Evolutionary conservation across 2,329 filamentous ascomycete species (phyloP).

Genomic region (Fusarium succisae): DNA sequence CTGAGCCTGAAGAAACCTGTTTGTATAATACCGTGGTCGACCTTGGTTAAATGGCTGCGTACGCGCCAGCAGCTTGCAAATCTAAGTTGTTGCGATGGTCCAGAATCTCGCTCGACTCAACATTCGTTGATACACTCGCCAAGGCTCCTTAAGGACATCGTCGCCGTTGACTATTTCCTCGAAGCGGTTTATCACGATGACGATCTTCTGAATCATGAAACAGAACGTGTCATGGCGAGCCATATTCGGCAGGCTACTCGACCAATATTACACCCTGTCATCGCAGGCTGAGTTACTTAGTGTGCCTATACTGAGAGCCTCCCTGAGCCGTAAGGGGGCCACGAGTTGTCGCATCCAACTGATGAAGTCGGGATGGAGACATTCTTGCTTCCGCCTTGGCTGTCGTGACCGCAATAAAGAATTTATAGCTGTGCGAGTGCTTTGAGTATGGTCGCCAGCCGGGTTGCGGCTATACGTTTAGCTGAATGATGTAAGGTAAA

Average conservation of each 20-base stretch:
- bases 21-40: neutral
- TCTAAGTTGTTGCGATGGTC: fast-evolving
- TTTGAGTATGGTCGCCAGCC: constrained; percentile 25
- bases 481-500: too few species aligned
- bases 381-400: constrained; percentile 23
- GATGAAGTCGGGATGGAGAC: constrained; percentile 10
- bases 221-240: fast-evolving
- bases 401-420: constrained; percentile 21
- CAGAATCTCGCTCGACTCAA: fast-evolving
- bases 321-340: constrained; percentile 6
- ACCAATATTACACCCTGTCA: neutral
- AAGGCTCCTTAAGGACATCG: fast-evolving
- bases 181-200: neutral
- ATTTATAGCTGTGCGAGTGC: constrained; percentile 29
- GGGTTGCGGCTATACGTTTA: neutral
- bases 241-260: fast-evolving
- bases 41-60: fast-evolving
- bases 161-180: fast-evolving
- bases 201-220: fast-evolving
- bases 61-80: fast-evolving
- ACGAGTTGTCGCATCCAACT: constrained; percentile 36
- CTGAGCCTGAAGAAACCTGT: too few species aligned
- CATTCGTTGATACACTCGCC: neutral
- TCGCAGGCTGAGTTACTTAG: neutral
- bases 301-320: neutral